Evolutionary conservation across 371 early-diverging fungal species (phyloP).

Genomic region (Mortierella sp.): DNA sequence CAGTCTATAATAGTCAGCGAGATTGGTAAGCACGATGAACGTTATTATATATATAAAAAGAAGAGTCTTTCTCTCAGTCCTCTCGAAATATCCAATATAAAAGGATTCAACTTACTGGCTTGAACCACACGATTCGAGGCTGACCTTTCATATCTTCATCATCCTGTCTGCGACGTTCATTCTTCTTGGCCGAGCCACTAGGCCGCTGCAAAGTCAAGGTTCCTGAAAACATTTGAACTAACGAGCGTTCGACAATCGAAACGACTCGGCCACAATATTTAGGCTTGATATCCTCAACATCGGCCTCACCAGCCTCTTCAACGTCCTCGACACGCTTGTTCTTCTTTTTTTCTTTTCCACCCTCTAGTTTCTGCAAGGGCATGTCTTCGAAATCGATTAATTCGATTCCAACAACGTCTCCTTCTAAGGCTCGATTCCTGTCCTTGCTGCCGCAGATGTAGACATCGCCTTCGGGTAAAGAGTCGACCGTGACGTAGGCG

Average conservation of each 20-base stretch:
- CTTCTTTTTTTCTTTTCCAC: slow-evolving; percentile 60
- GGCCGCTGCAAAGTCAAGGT: slow-evolving; percentile 69
- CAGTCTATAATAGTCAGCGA: slow-evolving; percentile 56
- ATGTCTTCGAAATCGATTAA: slow-evolving; percentile 81
- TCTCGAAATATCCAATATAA: too few species aligned
- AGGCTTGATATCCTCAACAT: slow-evolving; percentile 70
- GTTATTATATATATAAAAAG: too few species aligned
- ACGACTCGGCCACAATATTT: slow-evolving; percentile 78
- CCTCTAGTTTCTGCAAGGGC: slow-evolving; percentile 66
- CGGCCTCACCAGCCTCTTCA: slow-evolving; percentile 58
- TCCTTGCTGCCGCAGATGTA: slow-evolving; percentile 82
- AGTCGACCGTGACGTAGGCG: slow-evolving; percentile 87
- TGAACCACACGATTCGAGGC: slow-evolving; percentile 85
- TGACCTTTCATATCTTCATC: slow-evolving; percentile 60
- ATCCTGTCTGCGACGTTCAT: slow-evolving; percentile 68
- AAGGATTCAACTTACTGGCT: slow-evolving; percentile 60
- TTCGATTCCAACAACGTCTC: slow-evolving; percentile 87
- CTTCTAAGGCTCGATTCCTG: slow-evolving; percentile 91
- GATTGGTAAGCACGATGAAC: too few species aligned
- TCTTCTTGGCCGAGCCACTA: slow-evolving; percentile 59
- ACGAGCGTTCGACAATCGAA: slow-evolving; percentile 74
- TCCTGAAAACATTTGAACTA: slow-evolving; percentile 75
- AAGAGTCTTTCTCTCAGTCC: too few species aligned
- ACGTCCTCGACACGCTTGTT: slow-evolving; percentile 50
- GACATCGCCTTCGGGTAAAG: slow-evolving; percentile 74